Conservation (phyloP, 1,284 basidiomycete genomes). For the Cryptococcus deneoformans region DNA sequence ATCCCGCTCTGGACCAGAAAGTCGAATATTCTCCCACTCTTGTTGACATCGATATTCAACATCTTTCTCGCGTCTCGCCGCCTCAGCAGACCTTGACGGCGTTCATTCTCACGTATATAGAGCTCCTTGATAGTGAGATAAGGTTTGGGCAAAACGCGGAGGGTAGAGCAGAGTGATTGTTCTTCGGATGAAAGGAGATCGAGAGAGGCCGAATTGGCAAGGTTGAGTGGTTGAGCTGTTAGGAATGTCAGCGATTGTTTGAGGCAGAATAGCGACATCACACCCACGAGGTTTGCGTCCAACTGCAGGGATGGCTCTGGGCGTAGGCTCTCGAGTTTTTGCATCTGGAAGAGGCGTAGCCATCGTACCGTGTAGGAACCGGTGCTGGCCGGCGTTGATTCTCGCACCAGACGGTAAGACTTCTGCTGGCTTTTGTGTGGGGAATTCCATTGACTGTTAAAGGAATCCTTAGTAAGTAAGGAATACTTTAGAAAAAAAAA, state of each 20-base stretch:
- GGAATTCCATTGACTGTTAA: not conserved
- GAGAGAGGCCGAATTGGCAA: slow-evolving; percentile 78
- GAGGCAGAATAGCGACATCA: not conserved
- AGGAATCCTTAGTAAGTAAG: no score
- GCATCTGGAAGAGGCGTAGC: slow-evolving; percentile 25
- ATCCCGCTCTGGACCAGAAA: slow-evolving; percentile 58
- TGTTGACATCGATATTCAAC: slow-evolving; percentile 88
- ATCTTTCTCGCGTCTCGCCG: slow-evolving; percentile 74
- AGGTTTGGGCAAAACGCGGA: slow-evolving; percentile 86
- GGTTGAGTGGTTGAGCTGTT: slow-evolving; percentile 63
- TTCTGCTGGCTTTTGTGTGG: slow-evolving; percentile 11
- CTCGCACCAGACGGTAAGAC: slow-evolving; percentile 38
- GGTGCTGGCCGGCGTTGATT: slow-evolving; percentile 43
- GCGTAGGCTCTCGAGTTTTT: slow-evolving; percentile 33
- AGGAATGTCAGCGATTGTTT: not conserved
- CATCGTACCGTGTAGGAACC: slow-evolving; percentile 35
- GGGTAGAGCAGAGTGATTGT: slow-evolving; percentile 78
- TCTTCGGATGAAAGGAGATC: slow-evolving; percentile 83
- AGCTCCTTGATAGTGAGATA: slow-evolving; percentile 92
- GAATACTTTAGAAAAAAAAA: no score
- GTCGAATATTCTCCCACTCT: slow-evolving; percentile 85
- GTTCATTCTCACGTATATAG: slow-evolving; percentile 82
- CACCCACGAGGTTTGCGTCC: slow-evolving; percentile 35
- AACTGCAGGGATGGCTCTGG: slow-evolving; percentile 18
- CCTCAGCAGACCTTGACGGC: slow-evolving; percentile 79